A percentile compares a stretch with the other conserved stretches of the same genome.
Conservation (phyloP, 495 filamentous ascomycete genomes). For the Penicillium lividum region DNA sequence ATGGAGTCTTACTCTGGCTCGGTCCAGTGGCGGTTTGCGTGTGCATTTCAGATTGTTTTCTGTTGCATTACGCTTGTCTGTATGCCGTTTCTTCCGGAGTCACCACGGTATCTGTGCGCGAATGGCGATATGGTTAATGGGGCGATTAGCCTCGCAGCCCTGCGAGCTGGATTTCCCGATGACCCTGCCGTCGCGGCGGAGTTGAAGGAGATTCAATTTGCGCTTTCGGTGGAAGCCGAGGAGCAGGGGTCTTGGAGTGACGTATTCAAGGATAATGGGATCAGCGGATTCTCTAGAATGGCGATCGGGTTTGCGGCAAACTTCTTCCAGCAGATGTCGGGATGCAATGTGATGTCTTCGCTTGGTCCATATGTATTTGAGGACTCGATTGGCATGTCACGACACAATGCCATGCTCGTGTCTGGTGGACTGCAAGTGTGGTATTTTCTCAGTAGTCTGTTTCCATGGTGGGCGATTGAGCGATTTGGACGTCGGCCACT, state of each 20-base stretch:
- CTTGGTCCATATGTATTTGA: conserved; percentile 24
- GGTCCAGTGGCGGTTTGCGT: conserved; percentile 54
- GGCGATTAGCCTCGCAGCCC: conserved; percentile 53
- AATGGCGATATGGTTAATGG: conserved; percentile 55
- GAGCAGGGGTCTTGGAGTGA: conserved; percentile 21
- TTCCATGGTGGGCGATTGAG: conserved; percentile 22
- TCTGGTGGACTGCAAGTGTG: conserved; percentile 45
- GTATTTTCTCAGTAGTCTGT: conserved; percentile 27
- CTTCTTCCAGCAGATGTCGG: conserved; percentile 24
- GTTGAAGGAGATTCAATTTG: conserved; percentile 22
- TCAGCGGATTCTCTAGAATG: conserved; percentile 19
- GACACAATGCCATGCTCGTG: conserved; percentile 16
- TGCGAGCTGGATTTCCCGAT: conserved; percentile 15
- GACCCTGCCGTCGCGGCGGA: conserved; percentile 15
- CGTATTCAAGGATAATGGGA: conserved; percentile 22
- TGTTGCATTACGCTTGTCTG: conserved; percentile 36
- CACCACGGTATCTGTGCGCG: conserved; percentile 38
- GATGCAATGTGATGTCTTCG: conserved; percentile 22
- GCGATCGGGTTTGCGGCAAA: conserved; percentile 21
- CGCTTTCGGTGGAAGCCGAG: conserved; percentile 21
- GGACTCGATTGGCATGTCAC: conserved; percentile 14
- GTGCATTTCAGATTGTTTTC: conserved; percentile 60
- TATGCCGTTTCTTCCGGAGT: conserved; percentile 33
- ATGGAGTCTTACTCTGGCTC: conserved; percentile 13
- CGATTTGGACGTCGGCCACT: conserved; percentile 29